Conservation (phyloP, 805 yeast species). For the Yarrowia sp. region DNA sequence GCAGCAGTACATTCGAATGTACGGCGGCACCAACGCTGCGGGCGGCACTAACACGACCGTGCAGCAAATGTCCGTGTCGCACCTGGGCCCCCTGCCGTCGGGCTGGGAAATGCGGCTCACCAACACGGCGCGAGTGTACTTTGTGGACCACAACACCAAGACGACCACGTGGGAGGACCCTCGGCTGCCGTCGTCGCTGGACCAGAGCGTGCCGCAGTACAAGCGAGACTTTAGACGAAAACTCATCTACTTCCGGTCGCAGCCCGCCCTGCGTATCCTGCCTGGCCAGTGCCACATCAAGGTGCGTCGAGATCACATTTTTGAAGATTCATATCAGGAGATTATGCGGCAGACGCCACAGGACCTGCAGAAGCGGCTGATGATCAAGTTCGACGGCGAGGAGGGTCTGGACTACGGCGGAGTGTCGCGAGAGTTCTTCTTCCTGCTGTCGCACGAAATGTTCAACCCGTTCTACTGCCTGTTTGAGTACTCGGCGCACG, state of each 20-base stretch:
- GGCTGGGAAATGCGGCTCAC: slow-evolving; percentile 99
- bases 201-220: slow-evolving; percentile 98
- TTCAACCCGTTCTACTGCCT: slow-evolving; percentile 97
- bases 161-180: slow-evolving; percentile 99
- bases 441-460: slow-evolving; percentile 96
- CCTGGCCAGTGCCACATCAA: slow-evolving; percentile 99
- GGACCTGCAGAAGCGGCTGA: slow-evolving; percentile 93
- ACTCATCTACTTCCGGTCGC: slow-evolving; percentile 96
- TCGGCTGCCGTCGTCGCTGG: slow-evolving; percentile 93
- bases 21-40: slow-evolving; percentile 69
- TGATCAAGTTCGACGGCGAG: slow-evolving; percentile 99
- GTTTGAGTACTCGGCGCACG: slow-evolving; percentile 97
- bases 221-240: slow-evolving; percentile 99
- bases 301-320: slow-evolving; percentile 94
- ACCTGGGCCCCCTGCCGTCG: slow-evolving; percentile 95
- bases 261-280: slow-evolving; percentile 93
- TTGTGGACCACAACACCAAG: slow-evolving; percentile 98
- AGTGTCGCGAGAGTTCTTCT: slow-evolving; percentile 97
- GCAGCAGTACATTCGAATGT: slow-evolving; percentile 96
- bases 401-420: slow-evolving; percentile 99
- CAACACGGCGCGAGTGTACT: slow-evolving; percentile 96
- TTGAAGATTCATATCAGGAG: slow-evolving; percentile 98
- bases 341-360: slow-evolving; percentile 99
- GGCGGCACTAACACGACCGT: slow-evolving; percentile 77
- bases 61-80: slow-evolving; percentile 97